phyloP scores from a whole-genome alignment of 2,329 filamentous ascomycete species.

The Fusarium nygamai region DNA sequence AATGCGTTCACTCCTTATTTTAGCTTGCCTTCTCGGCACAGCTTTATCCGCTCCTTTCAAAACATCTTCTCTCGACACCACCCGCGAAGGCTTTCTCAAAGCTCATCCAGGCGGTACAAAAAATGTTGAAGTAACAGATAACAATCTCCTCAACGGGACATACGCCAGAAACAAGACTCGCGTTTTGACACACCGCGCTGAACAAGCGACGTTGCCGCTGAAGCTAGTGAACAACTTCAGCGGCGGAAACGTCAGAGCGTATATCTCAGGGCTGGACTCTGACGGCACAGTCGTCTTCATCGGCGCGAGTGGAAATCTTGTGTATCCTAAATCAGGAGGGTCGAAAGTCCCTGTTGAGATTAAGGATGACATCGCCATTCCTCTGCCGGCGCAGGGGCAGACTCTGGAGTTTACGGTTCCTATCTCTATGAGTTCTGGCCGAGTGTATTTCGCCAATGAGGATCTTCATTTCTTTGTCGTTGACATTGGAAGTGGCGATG shows the following conservation, averaged over 20 bases:
- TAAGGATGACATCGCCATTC: constrained; percentile 54
- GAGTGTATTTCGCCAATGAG: constrained; percentile 58
- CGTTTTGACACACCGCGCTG: not conserved
- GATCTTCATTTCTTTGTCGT: constrained; percentile 56
- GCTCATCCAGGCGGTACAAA: constrained; percentile 45
- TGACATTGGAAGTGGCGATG: constrained; percentile 42
- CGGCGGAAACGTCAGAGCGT: constrained; percentile 53
- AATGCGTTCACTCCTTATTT: constrained; percentile 40
- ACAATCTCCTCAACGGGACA: constrained; percentile 54
- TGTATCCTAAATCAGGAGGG: constrained; percentile 54
- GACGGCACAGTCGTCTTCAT: constrained; percentile 55
- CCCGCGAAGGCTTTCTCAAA: constrained; percentile 44
- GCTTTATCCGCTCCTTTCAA: constrained; percentile 30
- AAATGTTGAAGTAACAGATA: constrained; percentile 49
- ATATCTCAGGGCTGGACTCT: constrained; percentile 57
- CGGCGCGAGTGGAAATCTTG: constrained; percentile 50
- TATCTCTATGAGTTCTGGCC: constrained; percentile 52
- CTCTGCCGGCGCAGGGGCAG: constrained; percentile 51
- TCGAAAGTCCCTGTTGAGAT: constrained; percentile 51
- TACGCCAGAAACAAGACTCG: constrained; percentile 27
- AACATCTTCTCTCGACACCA: constrained; percentile 10
- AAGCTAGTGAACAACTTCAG: constrained; percentile 57
- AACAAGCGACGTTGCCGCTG: constrained; percentile 39
- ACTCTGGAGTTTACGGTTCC: constrained; percentile 53
- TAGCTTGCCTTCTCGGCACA: constrained; percentile 33